Conservation (phyloP, 2,329 filamentous ascomycete species). For the Endoconidiophora laricicola region DNA sequence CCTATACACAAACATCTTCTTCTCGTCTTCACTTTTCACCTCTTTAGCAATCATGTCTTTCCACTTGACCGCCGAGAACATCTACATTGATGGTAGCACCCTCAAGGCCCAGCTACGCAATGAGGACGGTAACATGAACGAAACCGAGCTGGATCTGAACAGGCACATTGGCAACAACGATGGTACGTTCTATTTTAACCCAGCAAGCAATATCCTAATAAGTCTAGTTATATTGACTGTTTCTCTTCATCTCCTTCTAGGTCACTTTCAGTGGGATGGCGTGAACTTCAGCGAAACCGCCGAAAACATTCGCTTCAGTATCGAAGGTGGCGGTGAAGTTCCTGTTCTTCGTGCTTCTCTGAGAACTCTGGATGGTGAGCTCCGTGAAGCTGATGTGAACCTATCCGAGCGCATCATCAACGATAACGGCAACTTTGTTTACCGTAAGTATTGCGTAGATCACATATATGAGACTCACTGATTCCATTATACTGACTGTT, state of each 20-base stretch:
- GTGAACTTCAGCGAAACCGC: slow-evolving; percentile 29
- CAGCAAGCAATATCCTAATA: slow-evolving; percentile 17
- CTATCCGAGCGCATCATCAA: slow-evolving; percentile 38
- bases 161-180: slow-evolving; percentile 36
- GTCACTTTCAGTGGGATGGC: slow-evolving; percentile 13
- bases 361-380: slow-evolving; percentile 26
- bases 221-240: slow-evolving; percentile 4
- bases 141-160: slow-evolving; percentile 36
- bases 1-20: not conserved
- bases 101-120: slow-evolving; percentile 28
- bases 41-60: slow-evolving; percentile 21
- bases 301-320: slow-evolving; percentile 27
- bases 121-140: slow-evolving; percentile 24
- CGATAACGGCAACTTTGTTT: slow-evolving; percentile 29
- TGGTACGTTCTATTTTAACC: slow-evolving; percentile 19
- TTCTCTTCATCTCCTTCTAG: not conserved
- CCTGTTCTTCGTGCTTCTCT: slow-evolving; percentile 37
- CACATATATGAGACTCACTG: no score
- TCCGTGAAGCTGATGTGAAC: slow-evolving; percentile 31
- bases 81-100: slow-evolving; percentile 32
- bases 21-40: not conserved
- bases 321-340: slow-evolving; percentile 33
- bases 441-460: slow-evolving; percentile 16
- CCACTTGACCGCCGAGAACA: slow-evolving; percentile 29
- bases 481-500: not conserved